Evolutionary conservation across 208 protist species (phyloP), one percentile per base, ranked within the genome.

Genomic region (Angomonas ambiguus): DNA sequence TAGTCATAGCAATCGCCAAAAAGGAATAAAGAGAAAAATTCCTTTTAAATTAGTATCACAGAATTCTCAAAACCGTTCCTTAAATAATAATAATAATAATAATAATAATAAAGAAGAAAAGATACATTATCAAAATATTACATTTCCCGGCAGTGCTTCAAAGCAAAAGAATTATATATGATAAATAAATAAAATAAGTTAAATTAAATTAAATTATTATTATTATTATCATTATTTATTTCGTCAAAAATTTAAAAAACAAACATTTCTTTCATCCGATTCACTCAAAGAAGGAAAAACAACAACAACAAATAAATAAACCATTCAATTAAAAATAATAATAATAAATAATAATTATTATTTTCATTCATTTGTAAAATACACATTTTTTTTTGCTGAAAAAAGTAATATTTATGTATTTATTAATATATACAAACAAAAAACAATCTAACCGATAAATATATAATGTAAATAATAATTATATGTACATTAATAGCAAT

Each of bases 11-110:
- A n/a, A n/a, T n/a, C n/a, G n/a, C n/a, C n/a, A n/a, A n/a, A n/a
- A n/a, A n/a, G n/a, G n/a, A n/a, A n/a, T n/a, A n/a, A n/a, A n/a
- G n/a, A n/a, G n/a, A n/a, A n/a, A n/a, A n/a, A n/a, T 18, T 20
- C 13, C 41, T 48, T 18, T 20, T 48, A 48, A 18, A 18, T 48
- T 11, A 48, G 13, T 48, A 20, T 48, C 41, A 20, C 41, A 20
- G 41, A 48, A 11, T 48, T 11, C 11, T 48, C n/a, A n/a, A n/a
- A n/a, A n/a, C n/a, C n/a, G n/a, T n/a, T n/a, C 38, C 38, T 8
- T 45, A 45, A 45, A 45, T 45, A 45, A 45, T 45, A 45, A 45
- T 45, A 45, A 45, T 45, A 45, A 45, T 45, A 45, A 45, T 45
- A 45, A 45, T 45, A 45, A 45, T 45, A 16, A 45, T n/a, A 45